Conservation (phyloP, 2,329 filamentous ascomycete genomes). For the Trichoderma sp. region DNA sequence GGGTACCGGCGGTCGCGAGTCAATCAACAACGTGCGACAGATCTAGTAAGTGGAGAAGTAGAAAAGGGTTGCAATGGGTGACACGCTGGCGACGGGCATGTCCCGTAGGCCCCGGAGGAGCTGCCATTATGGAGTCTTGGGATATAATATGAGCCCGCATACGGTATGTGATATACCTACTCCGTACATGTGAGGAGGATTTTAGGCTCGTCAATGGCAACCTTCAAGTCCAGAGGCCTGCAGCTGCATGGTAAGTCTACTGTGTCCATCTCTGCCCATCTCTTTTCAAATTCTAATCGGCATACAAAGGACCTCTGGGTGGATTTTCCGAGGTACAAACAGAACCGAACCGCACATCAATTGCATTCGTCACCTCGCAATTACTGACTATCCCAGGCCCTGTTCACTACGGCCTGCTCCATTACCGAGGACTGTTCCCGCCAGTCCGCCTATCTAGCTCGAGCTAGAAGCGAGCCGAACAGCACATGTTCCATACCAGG, state of each 20-base stretch:
- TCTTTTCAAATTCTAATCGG: background rate
- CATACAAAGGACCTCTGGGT: background rate
- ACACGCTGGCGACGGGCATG: constrained; percentile 15
- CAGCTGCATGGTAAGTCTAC: background rate
- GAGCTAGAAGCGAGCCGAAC: constrained; percentile 1
- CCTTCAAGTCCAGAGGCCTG: background rate
- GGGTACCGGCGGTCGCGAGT: constrained; percentile 17
- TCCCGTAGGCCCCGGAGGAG: constrained; percentile 8
- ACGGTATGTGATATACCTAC: background rate
- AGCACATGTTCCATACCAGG: background rate
- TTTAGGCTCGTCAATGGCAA: background rate
- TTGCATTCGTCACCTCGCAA: background rate
- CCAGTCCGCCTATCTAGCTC: background rate
- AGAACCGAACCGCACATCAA: background rate
- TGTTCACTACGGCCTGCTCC: background rate
- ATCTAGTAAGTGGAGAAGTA: constrained; percentile 13
- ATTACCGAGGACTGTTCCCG: constrained; percentile 7
- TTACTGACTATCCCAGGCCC: background rate
- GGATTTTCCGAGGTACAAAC: background rate
- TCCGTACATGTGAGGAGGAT: constrained; percentile 1
- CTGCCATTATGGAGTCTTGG: background rate
- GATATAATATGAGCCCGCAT: background rate
- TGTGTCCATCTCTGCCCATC: background rate
- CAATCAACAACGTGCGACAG: constrained; percentile 19
- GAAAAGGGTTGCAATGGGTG: constrained; percentile 17